Evolutionary conservation across 1,284 basidiomycete genomes (phyloP), one percentile per base, ranked within the genome.

Genomic region (Anthracocystis walkeri): DNA sequence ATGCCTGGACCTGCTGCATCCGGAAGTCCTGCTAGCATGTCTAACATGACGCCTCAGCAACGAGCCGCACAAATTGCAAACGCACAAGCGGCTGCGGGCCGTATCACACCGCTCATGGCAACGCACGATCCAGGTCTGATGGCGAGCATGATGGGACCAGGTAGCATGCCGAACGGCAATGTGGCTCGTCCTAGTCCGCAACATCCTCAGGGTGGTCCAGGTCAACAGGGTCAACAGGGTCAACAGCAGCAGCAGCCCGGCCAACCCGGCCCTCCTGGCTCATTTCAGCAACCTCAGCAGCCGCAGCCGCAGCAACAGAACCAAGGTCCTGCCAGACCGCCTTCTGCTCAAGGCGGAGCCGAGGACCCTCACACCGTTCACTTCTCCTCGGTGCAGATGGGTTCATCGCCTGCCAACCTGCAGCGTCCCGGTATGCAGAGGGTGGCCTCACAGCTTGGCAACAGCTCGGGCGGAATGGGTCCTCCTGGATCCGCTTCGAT

Each of bases 131-230:
- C 77, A 1, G 67, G 71, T 49, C 60, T 80, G 31, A 80, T 80
- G 78, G 79, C 77, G 42, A 78, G 73, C 53, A 79, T 79, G 78
- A 78, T 78, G 77, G 77, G 73, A 7, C 66, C 67, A 21, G 70
- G 58, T 48, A 59, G 57, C 41, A 70, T 65, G 65, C 61, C 64
- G 55, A 81, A 70, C 35, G 68, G 67, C 27, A 63, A 53, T 20
- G 63, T 49, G 18, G 59, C 49, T 38, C 65, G 73, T 16, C 68
- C 72, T 5, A 62, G 45, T 2, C 56, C 62, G 21, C 67, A 59
- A 40, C 65, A 65, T 62, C 65, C 70, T 23, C 77, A 74, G 25
- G 68, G 68, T 44, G 73, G 65, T 12, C 63, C 59, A 10, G 63
- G 59, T 4, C 72, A 69, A 29, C 68, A 75, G 46, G 59, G 61